These are phyloP conservation scores for Rhizophora apiculata DNA, from an alignment of 345 rosid species.

Conservation along the genomic window DNA sequence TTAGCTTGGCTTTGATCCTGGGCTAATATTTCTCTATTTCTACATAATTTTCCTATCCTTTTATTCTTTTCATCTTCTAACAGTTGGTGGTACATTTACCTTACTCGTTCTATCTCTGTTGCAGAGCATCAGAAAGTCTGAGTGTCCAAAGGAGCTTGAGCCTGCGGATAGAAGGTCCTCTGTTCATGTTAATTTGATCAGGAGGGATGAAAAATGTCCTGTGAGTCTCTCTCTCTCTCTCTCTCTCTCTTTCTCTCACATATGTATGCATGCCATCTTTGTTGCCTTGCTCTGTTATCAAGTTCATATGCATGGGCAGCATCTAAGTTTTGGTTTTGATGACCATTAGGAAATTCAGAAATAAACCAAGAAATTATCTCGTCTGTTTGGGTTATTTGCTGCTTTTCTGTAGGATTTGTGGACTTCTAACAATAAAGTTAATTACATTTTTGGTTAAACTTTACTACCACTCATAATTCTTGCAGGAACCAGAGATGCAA, in stretches of 20 bases:
- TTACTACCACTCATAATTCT: not conserved
- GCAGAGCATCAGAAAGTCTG: conserved; percentile 91
- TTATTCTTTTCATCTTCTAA: too few species aligned
- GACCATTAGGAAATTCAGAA: not conserved
- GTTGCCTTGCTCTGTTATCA: not conserved
- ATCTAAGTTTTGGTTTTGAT: too few species aligned
- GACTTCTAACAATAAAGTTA: not conserved
- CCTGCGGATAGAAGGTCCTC: conserved; percentile 77
- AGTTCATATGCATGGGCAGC: not conserved
- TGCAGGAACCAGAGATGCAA: conserved; percentile 71
- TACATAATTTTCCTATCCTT: too few species aligned
- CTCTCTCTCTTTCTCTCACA: too few species aligned
- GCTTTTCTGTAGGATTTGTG: too few species aligned
- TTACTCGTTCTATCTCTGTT: not conserved
- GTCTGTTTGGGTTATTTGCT: too few species aligned
- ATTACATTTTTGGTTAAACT: not conserved
- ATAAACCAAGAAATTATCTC: not conserved
- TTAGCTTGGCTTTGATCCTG: too few species aligned
- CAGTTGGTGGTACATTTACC: too few species aligned
- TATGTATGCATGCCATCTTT: not conserved
- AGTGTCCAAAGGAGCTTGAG: conserved; percentile 96
- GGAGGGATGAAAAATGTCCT: conserved; percentile 67
- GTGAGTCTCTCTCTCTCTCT: conserved; percentile 44
- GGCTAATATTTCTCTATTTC: too few species aligned
- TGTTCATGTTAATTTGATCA: conserved; percentile 79